Evolutionary conservation across 345 rosid species (phyloP).

Genomic region (Erodium maritimum): DNA sequence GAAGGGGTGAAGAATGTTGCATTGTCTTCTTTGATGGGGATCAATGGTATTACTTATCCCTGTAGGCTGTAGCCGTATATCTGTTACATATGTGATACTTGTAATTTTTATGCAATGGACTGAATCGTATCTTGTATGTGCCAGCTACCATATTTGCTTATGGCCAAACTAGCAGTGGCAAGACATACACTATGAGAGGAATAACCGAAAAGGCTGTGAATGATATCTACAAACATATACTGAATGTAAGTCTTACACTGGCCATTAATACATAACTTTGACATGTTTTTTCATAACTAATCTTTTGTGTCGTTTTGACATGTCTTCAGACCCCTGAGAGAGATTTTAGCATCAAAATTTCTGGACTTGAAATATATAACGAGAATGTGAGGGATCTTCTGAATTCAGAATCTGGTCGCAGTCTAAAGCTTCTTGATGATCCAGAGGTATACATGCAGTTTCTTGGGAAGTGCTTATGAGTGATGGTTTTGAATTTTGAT

Average conservation of each 20-base stretch:
- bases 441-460: slow-evolving; percentile 60
- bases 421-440: slow-evolving; percentile 94
- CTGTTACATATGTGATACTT: not conserved
- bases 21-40: slow-evolving; percentile 89
- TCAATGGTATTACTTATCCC: slow-evolving; percentile 48
- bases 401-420: slow-evolving; percentile 84
- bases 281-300: not conserved
- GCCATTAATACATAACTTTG: not conserved
- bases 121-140: not conserved
- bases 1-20: slow-evolving; percentile 98
- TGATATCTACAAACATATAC: slow-evolving; percentile 83
- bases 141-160: slow-evolving; percentile 97
- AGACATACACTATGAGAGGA: slow-evolving; percentile 97
- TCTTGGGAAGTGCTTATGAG: not conserved
- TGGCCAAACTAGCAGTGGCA: slow-evolving; percentile 99
- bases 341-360: slow-evolving; percentile 84
- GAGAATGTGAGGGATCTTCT: slow-evolving; percentile 88
- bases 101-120: not conserved
- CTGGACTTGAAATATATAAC: slow-evolving; percentile 93
- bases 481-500: not conserved
- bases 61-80: not conserved
- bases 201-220: slow-evolving; percentile 95
- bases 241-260: slow-evolving; percentile 38
- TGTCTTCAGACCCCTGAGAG: slow-evolving; percentile 79
- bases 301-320: not conserved